phyloP scores from a whole-genome alignment of 371 early-diverging fungal species.

The Rhizopus arrhizus region DNA sequence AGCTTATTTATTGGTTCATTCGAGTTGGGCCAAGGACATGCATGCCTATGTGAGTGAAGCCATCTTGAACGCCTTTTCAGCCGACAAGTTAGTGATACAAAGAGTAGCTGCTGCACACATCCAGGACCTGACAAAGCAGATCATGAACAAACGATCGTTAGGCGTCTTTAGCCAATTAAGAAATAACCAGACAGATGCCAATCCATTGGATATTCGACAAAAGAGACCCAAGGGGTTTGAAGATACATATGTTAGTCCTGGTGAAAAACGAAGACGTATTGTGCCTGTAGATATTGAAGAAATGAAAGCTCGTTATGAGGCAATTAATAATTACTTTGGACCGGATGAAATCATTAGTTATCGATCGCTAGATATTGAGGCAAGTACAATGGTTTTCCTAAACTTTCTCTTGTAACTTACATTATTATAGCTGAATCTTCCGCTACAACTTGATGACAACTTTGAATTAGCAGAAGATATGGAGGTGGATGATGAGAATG shows the following conservation, averaged over 20 bases:
- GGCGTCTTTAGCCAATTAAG: constrained; percentile 47
- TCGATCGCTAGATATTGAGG: constrained; percentile 20
- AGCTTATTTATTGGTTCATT: constrained; percentile 39
- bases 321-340: constrained; percentile 21
- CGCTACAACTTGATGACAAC: neutral
- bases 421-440: constrained; percentile 10
- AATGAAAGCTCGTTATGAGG: constrained; percentile 19
- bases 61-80: constrained; percentile 36
- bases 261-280: constrained; percentile 37
- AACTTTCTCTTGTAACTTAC: neutral
- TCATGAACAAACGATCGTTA: constrained; percentile 43
- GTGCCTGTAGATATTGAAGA: constrained; percentile 27
- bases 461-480: neutral
- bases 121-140: constrained; percentile 32
- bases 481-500: neutral
- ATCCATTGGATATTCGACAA: constrained; percentile 45
- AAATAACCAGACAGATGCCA: constrained; percentile 50
- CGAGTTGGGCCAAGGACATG: constrained; percentile 31
- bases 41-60: constrained; percentile 49
- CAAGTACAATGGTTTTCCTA: constrained; percentile 6
- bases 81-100: neutral
- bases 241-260: constrained; percentile 15
- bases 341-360: constrained; percentile 2
- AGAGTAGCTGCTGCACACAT: constrained; percentile 36
- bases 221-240: constrained; percentile 10